A percentile compares a stretch with the other conserved stretches of the same genome.
phyloP scores from a whole-genome alignment of 1,284 basidiomycete species.

The Stygiomarasmius scandens region DNA sequence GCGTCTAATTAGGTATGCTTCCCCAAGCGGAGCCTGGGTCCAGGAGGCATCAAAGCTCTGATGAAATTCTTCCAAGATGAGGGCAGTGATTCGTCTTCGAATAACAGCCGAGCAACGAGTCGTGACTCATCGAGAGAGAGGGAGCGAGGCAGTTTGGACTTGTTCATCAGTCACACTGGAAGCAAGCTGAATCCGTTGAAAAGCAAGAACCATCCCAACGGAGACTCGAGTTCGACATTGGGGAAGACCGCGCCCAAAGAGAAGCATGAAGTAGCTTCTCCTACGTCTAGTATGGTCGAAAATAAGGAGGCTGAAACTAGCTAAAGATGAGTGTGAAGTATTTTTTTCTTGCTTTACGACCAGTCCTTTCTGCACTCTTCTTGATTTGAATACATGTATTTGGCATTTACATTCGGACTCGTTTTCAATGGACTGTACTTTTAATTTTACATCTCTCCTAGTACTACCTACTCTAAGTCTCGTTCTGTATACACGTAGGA shows the following conservation, averaged over 20 bases:
- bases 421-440: no score
- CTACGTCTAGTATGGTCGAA: neutral
- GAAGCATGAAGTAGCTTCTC: neutral
- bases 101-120: neutral
- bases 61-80: slow-evolving; percentile 6
- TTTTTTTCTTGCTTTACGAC: no score
- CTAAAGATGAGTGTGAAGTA: no score
- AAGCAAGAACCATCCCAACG: neutral
- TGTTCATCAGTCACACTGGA: neutral
- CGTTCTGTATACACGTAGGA: no score
- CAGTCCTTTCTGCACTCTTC: no score
- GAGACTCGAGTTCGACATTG: neutral
- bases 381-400: no score
- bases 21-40: neutral
- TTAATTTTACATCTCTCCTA: no score
- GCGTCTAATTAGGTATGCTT: neutral
- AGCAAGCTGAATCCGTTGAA: neutral
- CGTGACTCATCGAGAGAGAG: neutral
- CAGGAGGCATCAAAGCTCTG: slow-evolving; percentile 6
- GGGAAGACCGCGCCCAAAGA: neutral
- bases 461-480: no score
- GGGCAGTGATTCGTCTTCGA: neutral
- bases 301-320: no score
- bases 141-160: neutral
- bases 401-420: no score